Conservation (phyloP, 2,329 filamentous ascomycete genomes). For the Stagonosporopsis rhizophila region DNA sequence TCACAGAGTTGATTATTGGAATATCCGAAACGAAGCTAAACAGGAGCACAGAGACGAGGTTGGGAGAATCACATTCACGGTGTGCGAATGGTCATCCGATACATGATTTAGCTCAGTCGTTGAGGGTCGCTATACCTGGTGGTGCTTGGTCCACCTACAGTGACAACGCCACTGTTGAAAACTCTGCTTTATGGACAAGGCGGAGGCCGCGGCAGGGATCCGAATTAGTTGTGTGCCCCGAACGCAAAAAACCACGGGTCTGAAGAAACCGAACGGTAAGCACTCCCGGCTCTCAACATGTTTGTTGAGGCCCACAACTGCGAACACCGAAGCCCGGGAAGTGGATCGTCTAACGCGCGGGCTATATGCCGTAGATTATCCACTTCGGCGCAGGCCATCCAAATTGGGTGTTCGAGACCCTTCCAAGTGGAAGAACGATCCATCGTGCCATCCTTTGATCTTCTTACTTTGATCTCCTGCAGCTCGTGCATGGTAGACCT, state of each 20-base stretch:
- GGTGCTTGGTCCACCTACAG: background rate
- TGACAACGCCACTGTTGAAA: background rate
- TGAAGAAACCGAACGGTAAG: background rate
- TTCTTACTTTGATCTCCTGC: constrained; percentile 1
- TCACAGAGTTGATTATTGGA: background rate
- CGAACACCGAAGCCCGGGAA: constrained; percentile 8
- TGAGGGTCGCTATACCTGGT: background rate
- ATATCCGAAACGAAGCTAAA: background rate
- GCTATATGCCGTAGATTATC: constrained; percentile 1
- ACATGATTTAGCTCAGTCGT: constrained; percentile 16
- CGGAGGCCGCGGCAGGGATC: background rate
- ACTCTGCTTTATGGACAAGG: background rate
- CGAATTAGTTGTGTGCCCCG: background rate
- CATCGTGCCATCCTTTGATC: constrained; percentile 1
- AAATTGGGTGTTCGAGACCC: background rate
- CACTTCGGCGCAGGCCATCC: constrained; percentile 1
- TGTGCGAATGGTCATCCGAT: constrained; percentile 20
- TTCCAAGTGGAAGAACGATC: constrained; percentile 1
- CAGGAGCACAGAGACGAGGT: constrained; percentile 18
- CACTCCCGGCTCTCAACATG: constrained; percentile 11
- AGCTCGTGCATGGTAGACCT: constrained; percentile 9
- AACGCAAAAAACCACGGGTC: background rate
- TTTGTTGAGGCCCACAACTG: constrained; percentile 3
- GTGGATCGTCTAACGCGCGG: background rate
- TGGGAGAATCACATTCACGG: constrained; percentile 29